Percentiles rank a stretch among this genome's conserved stretches.
phyloP scores from a whole-genome alignment of 1,139 yeast species.

The Diutina scorzettiae region DNA sequence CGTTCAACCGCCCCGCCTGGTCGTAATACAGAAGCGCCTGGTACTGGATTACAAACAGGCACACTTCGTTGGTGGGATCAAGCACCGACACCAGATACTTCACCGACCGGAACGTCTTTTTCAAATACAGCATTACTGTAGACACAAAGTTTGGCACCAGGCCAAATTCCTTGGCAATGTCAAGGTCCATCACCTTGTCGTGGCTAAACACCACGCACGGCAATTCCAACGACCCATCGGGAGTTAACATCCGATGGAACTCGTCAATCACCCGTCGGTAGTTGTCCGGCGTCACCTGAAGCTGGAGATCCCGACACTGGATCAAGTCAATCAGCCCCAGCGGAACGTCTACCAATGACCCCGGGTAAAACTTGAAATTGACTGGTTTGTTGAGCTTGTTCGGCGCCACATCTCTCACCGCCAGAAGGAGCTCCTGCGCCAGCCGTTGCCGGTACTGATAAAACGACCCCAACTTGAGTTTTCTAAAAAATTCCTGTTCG shows the following conservation, averaged over 20 bases:
- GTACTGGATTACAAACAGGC: slow-evolving; percentile 3
- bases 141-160: background rate
- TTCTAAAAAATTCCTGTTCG: background rate
- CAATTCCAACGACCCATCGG: background rate
- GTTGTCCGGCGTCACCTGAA: background rate
- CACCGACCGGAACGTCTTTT: background rate
- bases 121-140: background rate
- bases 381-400: background rate
- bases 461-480: background rate
- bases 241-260: background rate
- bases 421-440: background rate
- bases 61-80: slow-evolving; percentile 1
- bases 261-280: background rate
- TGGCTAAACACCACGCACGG: background rate
- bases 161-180: background rate
- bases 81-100: slow-evolving; percentile 5
- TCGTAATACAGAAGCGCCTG: background rate
- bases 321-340: slow-evolving; percentile 1
- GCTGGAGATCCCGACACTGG: background rate
- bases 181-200: background rate
- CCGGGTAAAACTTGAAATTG: slow-evolving; percentile 3
- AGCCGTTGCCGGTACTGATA: background rate
- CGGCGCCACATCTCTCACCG: background rate
- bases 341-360: background rate
- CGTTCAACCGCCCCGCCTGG: background rate